Conservation (phyloP, 306 rosid genomes). For the Fragaria nilgerrensis region DNA sequence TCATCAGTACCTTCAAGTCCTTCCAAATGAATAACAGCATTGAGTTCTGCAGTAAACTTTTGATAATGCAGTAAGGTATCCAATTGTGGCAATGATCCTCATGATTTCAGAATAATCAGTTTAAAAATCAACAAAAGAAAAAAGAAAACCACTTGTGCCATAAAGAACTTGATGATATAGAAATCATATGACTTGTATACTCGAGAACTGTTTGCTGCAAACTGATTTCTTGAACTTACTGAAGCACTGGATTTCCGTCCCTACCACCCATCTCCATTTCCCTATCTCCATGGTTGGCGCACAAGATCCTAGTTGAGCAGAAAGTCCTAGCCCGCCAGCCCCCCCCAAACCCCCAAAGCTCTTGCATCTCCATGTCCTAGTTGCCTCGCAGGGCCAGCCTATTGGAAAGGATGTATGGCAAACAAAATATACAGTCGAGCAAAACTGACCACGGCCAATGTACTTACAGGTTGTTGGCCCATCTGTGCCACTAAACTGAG, state of each 20-base stretch:
- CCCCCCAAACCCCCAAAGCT: not conserved
- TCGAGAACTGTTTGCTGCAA: too few relatives aligned
- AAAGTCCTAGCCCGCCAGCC: not conserved
- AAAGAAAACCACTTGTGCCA: not conserved
- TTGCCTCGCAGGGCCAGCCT: not conserved
- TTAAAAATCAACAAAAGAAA: not conserved
- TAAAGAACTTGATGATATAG: not conserved
- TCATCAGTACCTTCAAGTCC: not conserved
- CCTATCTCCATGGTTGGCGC: too few relatives aligned
- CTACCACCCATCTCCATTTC: not conserved
- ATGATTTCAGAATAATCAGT: not conserved
- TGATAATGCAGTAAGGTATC: not conserved
- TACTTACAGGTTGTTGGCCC: slow-evolving; percentile 23
- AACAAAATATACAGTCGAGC: not conserved
- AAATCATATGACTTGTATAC: not conserved
- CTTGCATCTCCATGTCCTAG: not conserved
- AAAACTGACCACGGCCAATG: slow-evolving; percentile 8
- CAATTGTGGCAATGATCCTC: not conserved
- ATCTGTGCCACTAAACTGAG: slow-evolving; percentile 17
- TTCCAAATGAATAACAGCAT: not conserved
- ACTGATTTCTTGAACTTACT: not conserved
- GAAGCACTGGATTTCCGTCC: not conserved
- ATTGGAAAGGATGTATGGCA: not conserved
- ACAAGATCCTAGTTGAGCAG: not conserved
- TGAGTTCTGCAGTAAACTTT: not conserved